phyloP scores from a whole-genome alignment of 495 filamentous ascomycete genomes.

The Penicillium maclennaniae region DNA sequence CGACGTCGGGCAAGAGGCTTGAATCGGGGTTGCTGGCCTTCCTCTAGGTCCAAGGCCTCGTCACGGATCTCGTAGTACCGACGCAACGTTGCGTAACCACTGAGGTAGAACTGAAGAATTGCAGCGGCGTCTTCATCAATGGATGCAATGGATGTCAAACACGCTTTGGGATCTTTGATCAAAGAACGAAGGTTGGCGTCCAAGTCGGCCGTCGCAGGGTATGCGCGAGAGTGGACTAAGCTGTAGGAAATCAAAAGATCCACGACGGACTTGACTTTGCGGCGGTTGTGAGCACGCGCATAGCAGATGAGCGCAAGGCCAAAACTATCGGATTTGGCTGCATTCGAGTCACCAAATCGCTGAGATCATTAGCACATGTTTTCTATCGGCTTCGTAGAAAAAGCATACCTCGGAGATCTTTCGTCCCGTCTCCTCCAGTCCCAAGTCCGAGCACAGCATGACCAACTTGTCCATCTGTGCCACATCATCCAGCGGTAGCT shows the following conservation, averaged over 20 bases:
- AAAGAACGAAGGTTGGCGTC: conserved; percentile 64
- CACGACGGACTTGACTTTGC: conserved; percentile 75
- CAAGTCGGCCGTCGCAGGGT: conserved; percentile 62
- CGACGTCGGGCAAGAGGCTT: conserved; percentile 53
- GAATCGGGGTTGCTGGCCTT: conserved; percentile 40
- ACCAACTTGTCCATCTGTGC: conserved; percentile 72
- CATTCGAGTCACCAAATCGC: conserved; percentile 72
- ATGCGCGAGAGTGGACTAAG: conserved; percentile 75
- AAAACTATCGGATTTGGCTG: conserved; percentile 63
- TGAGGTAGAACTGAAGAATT: conserved; percentile 76
- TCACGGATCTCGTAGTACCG: conserved; percentile 87
- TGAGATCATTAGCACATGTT: conserved; percentile 27
- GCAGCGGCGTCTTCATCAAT: conserved; percentile 73
- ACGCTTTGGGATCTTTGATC: conserved; percentile 60
- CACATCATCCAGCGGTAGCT: conserved; percentile 59
- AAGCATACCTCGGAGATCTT: conserved; percentile 69
- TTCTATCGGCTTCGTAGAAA: neutral
- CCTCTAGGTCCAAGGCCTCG: conserved; percentile 42
- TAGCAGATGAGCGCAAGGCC: conserved; percentile 83
- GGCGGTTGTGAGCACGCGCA: conserved; percentile 66
- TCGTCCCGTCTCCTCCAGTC: conserved; percentile 65
- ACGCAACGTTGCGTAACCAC: conserved; percentile 82
- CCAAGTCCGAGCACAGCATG: conserved; percentile 62
- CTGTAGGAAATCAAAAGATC: conserved; percentile 84
- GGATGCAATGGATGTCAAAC: conserved; percentile 59